Conservation (phyloP, 805 yeast species). For the Saturnispora mendoncae region DNA sequence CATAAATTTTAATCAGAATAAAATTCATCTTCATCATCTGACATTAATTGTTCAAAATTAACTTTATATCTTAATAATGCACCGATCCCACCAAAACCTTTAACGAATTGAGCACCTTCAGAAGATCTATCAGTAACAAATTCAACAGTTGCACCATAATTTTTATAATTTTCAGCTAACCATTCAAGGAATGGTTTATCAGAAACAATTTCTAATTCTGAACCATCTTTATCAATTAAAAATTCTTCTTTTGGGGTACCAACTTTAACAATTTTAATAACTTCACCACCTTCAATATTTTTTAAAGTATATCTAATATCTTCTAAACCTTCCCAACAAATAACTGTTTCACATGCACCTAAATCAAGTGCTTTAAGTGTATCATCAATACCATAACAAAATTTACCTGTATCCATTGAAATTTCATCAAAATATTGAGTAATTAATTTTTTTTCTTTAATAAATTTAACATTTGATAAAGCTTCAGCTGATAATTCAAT, state of each 20-base stretch:
- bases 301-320: constrained; percentile 75
- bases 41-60: constrained; percentile 90
- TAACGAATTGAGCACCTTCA: constrained; percentile 97
- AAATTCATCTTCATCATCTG: constrained; percentile 79
- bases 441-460: constrained; percentile 95
- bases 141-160: constrained; percentile 91
- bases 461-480: constrained; percentile 91
- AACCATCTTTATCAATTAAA: constrained; percentile 73
- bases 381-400: constrained; percentile 96
- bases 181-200: constrained; percentile 89
- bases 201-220: constrained; percentile 81
- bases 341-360: constrained; percentile 90
- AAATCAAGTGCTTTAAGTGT: constrained; percentile 92
- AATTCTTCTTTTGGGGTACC: constrained; percentile 65
- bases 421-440: constrained; percentile 93
- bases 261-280: constrained; percentile 65
- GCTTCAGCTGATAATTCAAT: constrained; percentile 97
- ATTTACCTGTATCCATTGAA: constrained; percentile 93
- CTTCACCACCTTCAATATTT: constrained; percentile 71
- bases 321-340: constrained; percentile 89
- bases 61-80: constrained; percentile 93
- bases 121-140: constrained; percentile 94
- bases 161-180: constrained; percentile 94
- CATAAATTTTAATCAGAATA: constrained; percentile 31
- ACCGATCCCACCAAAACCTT: constrained; percentile 99